These are phyloP conservation scores for Saccharata proteae DNA, from an alignment of 2,329 filamentous ascomycete species.

Conservation along the genomic window DNA sequence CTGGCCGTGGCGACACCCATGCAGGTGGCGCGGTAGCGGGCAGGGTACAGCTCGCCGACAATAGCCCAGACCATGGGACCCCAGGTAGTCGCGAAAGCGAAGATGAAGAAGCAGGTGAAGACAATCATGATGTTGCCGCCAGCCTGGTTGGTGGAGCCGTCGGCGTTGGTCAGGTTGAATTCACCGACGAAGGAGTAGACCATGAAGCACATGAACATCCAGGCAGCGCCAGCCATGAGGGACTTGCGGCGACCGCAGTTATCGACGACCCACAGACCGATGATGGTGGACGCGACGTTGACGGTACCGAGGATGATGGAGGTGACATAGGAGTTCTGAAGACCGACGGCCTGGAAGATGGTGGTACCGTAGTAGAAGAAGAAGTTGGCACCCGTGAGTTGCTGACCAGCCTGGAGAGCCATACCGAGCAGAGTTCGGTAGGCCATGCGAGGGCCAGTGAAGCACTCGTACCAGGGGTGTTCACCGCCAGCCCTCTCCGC, in stretches of 20 bases:
- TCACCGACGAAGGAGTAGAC: constrained; percentile 36
- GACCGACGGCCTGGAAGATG: constrained; percentile 30
- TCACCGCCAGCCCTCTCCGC: constrained; percentile 32
- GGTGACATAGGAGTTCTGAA: constrained; percentile 33
- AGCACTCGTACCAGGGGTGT: constrained; percentile 43
- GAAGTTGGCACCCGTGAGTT: constrained; percentile 57
- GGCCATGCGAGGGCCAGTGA: constrained; percentile 54
- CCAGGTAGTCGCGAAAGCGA: constrained; percentile 57
- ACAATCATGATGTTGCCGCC: constrained; percentile 52
- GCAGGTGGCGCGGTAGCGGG: constrained; percentile 33
- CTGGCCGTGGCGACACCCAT: constrained; percentile 27
- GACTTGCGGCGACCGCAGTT: constrained; percentile 33
- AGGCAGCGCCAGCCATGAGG: constrained; percentile 32
- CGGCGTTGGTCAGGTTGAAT: constrained; percentile 26
- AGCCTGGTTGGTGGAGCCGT: constrained; percentile 22
- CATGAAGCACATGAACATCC: constrained; percentile 48
- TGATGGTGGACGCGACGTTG: constrained; percentile 36
- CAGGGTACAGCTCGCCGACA: constrained; percentile 53
- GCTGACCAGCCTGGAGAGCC: constrained; percentile 50
- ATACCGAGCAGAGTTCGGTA: constrained; percentile 47
- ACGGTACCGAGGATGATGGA: constrained; percentile 36
- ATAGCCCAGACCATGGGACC: constrained; percentile 61
- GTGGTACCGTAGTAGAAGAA: constrained; percentile 46
- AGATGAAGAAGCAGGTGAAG: constrained; percentile 57
- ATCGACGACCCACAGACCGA: constrained; percentile 36